Percentiles rank a stretch among this genome's conserved stretches.
Conservation (phyloP, 2,329 filamentous ascomycete genomes). For the Aspergillus novoparasiticus region DNA sequence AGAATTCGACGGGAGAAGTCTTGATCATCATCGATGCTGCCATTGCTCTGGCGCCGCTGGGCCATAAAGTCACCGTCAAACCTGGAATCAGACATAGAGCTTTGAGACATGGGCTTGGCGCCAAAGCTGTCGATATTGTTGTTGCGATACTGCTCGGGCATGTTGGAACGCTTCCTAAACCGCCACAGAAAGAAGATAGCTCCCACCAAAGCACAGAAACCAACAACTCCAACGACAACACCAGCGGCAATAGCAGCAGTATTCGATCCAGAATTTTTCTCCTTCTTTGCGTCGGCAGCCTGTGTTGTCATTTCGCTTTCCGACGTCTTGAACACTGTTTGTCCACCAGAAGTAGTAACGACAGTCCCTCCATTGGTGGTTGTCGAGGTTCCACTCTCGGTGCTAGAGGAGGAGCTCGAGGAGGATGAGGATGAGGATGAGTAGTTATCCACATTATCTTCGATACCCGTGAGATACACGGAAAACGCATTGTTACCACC, state of each 20-base stretch:
- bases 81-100: slow-evolving; percentile 76
- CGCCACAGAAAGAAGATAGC: slow-evolving; percentile 75
- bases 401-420: slow-evolving; percentile 26
- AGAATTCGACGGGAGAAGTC: slow-evolving; percentile 96
- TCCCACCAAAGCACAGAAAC: slow-evolving; percentile 64
- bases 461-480: slow-evolving; percentile 55
- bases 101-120: slow-evolving; percentile 61
- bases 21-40: slow-evolving; percentile 95
- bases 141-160: slow-evolving; percentile 82
- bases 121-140: slow-evolving; percentile 75
- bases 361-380: slow-evolving; percentile 21
- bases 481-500: slow-evolving; percentile 58
- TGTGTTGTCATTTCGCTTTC: slow-evolving; percentile 28
- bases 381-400: slow-evolving; percentile 38
- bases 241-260: slow-evolving; percentile 85
- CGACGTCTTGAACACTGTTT: slow-evolving; percentile 41
- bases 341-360: slow-evolving; percentile 19
- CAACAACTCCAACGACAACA: slow-evolving; percentile 81
- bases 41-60: slow-evolving; percentile 83
- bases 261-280: slow-evolving; percentile 56
- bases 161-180: slow-evolving; percentile 71
- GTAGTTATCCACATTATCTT: slow-evolving; percentile 37
- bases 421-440: slow-evolving; percentile 26
- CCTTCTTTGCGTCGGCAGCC: slow-evolving; percentile 13
- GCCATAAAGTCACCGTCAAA: slow-evolving; percentile 83